These are phyloP conservation scores for Camelina neglecta DNA, from an alignment of 345 rosid species.

Conservation along the genomic window DNA sequence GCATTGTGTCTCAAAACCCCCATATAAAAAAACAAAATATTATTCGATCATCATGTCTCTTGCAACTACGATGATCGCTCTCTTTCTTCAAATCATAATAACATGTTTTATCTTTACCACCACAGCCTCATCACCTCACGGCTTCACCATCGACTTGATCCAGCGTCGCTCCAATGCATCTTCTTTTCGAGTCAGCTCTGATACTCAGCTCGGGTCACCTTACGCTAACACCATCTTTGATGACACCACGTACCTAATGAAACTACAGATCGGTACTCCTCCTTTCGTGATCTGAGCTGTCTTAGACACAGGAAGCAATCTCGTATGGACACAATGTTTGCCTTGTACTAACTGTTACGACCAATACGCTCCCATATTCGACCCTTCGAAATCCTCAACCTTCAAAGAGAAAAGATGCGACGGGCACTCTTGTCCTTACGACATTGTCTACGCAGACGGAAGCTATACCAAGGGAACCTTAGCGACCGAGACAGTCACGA, in stretches of 20 bases:
- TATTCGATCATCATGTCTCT: background rate
- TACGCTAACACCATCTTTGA: background rate
- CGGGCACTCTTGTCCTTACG: slow-evolving; percentile 2
- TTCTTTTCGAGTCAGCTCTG: background rate
- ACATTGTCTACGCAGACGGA: background rate
- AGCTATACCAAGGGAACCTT: background rate
- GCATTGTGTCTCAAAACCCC: too few relatives aligned
- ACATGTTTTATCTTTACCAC: slow-evolving; percentile 12
- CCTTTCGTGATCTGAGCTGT: slow-evolving; percentile 10
- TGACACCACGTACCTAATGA: background rate
- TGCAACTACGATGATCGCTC: slow-evolving; percentile 7
- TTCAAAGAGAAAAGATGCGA: background rate
- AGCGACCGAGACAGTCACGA: slow-evolving; percentile 7
- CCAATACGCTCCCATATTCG: slow-evolving; percentile 14
- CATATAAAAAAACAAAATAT: too few relatives aligned
- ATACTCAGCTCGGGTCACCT: slow-evolving; percentile 5
- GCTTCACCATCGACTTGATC: slow-evolving; percentile 37
- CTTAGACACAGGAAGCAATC: slow-evolving; percentile 24
- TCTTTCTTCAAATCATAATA: slow-evolving; percentile 19
- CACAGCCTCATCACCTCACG: slow-evolving; percentile 18
- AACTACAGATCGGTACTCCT: slow-evolving; percentile 18
- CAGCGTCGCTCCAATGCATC: slow-evolving; percentile 14
- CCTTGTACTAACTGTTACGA: slow-evolving; percentile 21
- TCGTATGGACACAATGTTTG: slow-evolving; percentile 37
- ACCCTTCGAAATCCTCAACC: slow-evolving; percentile 28